Evolutionary conservation across 148 eudicot genomes (phyloP), one percentile per base, ranked within the genome.

Genomic region (Rhododendron kiyosumense): DNA sequence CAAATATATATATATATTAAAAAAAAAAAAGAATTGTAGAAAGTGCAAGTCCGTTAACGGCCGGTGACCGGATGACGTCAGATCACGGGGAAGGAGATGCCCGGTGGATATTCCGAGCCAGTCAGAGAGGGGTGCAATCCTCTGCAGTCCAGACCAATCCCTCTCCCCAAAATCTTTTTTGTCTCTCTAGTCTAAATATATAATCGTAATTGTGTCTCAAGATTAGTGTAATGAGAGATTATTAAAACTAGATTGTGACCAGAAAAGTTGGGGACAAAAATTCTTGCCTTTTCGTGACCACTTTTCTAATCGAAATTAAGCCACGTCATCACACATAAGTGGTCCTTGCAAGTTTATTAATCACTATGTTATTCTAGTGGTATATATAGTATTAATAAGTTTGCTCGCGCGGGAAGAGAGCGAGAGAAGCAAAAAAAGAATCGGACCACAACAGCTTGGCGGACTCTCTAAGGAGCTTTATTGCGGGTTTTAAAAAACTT

Each of bases 31-130:
- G 4, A 15, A 38, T 26, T 79, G 49, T 57, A 30, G 15, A 81
- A 36, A 81, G 34, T 57, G 83, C 20, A 22, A 4, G 28, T 63
- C 28, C 22, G 78, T 83, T 54, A 30, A 28, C 28, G 17, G 61
- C 61, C 85, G 78, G 85, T 2, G 28, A 20, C 43, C 18, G 78
- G 59, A 0, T 28, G 75, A 30, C 36, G 63, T 45, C 59, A 17
- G 85, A 71, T 83, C 12, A 51, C 79, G 78, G 85, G 57, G 76
- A 65, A n/a, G 13, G 83, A 57, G 36, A 80, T 80, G 9, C 65
- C 83, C 36, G 83, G 43, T 22, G 65, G 7, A 80, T 80, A 52
- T 51, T 80, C 65, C 61, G 17, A 7, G 45, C 24, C 18, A 30
- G 83, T 49, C 43, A 51, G 13, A 32, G 20, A 26, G 24, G 43